These are phyloP conservation scores for Daldinia loculata DNA, from an alignment of 495 filamentous ascomycete species.

Conservation along the genomic window DNA sequence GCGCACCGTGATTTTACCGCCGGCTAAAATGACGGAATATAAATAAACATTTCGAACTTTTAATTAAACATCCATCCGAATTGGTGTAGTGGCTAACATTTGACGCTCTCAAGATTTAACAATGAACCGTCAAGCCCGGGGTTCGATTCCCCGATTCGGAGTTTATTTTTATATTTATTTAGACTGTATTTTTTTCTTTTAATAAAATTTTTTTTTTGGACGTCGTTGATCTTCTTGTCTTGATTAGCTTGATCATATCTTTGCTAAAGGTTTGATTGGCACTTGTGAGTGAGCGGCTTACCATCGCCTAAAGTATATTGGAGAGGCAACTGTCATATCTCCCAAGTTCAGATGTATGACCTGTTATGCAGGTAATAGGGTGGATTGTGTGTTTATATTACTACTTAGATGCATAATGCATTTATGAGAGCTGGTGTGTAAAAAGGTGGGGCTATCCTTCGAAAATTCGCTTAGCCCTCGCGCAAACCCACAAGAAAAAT, in stretches of 20 bases:
- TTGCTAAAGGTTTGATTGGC: too few species aligned
- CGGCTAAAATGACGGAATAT: background rate
- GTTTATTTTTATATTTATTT: slow-evolving; percentile 16
- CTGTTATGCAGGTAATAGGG: background rate
- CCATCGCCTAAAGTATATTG: too few species aligned
- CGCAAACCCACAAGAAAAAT: slow-evolving; percentile 47
- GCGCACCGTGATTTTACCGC: slow-evolving; percentile 9
- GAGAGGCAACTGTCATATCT: too few species aligned
- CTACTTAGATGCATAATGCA: slow-evolving; percentile 12
- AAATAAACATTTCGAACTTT: background rate
- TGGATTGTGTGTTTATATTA: background rate
- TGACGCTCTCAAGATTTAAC: slow-evolving; percentile 44
- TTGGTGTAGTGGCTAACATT: slow-evolving; percentile 52
- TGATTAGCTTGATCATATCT: background rate
- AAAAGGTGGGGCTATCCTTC: slow-evolving; percentile 13
- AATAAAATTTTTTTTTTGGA: background rate
- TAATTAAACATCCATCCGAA: slow-evolving; percentile 31
- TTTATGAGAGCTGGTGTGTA: background rate
- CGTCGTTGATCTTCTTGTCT: background rate
- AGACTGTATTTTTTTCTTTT: background rate
- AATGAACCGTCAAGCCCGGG: slow-evolving; percentile 47
- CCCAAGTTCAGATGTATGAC: too few species aligned
- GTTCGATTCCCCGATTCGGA: slow-evolving; percentile 54
- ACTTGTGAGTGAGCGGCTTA: too few species aligned
- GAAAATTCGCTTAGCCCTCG: slow-evolving; percentile 47